Conservation (phyloP, 495 filamentous ascomycete species). For the Aspergillus bertholletiae region DNA sequence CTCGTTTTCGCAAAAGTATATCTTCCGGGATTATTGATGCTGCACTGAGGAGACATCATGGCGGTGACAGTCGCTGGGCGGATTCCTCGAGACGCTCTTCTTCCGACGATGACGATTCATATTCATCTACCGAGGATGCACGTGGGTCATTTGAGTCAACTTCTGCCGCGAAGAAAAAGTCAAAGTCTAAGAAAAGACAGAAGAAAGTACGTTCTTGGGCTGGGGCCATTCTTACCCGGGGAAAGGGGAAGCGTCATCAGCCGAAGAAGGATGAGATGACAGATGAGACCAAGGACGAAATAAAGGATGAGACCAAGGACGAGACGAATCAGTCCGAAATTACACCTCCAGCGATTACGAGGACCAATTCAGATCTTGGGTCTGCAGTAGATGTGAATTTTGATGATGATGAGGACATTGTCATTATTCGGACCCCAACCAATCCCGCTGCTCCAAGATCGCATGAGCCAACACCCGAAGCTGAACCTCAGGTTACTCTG, state of each 20-base stretch:
- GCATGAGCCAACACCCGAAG: slow-evolving; percentile 21
- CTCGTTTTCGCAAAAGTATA: slow-evolving; percentile 33
- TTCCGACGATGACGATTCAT: slow-evolving; percentile 29
- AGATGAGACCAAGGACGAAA: too few species aligned
- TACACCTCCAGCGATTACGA: slow-evolving; percentile 39
- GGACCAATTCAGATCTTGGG: slow-evolving; percentile 39
- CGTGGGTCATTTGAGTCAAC: slow-evolving; percentile 14
- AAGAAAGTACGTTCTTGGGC: slow-evolving; percentile 83
- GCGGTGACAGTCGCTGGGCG: slow-evolving; percentile 25
- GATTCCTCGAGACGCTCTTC: slow-evolving; percentile 28
- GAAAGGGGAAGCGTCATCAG: slow-evolving; percentile 54
- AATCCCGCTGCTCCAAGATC: slow-evolving; percentile 30
- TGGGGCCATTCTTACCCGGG: slow-evolving; percentile 63
- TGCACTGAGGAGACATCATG: slow-evolving; percentile 16
- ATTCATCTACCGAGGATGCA: slow-evolving; percentile 24
- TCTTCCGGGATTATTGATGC: slow-evolving; percentile 28
- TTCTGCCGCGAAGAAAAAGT: slow-evolving; percentile 22
- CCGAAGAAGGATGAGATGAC: slow-evolving; percentile 32
- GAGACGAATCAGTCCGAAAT: slow-evolving; percentile 26
- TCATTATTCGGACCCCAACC: slow-evolving; percentile 44
- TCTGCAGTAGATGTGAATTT: slow-evolving; percentile 48
- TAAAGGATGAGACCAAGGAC: too few species aligned
- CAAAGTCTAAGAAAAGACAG: slow-evolving; percentile 63
- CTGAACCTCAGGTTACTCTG: slow-evolving; percentile 23
- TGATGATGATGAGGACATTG: slow-evolving; percentile 48